A percentile compares a stretch with the other conserved stretches of the same genome.
These are phyloP conservation scores for Alloascoidea hylecoeti DNA, from an alignment of 805 yeast genomes.

Conservation along the genomic window DNA sequence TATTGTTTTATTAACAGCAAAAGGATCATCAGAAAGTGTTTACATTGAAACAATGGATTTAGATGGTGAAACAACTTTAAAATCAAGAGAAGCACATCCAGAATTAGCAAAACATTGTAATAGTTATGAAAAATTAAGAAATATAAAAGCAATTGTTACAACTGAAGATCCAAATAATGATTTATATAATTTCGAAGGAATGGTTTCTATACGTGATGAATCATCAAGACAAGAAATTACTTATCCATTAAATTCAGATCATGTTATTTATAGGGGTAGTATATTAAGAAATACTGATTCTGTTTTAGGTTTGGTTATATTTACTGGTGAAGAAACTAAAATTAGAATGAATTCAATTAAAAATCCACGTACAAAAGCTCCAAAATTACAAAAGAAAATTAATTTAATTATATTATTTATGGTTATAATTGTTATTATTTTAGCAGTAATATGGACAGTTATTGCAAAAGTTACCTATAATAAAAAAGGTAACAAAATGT, in stretches of 20 bases:
- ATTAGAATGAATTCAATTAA: conserved; percentile 89
- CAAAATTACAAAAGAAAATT: conserved; percentile 73
- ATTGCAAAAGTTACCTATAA: conserved; percentile 48
- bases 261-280: conserved; percentile 85
- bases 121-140: conserved; percentile 33
- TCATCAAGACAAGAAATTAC: conserved; percentile 7
- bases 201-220: conserved; percentile 14
- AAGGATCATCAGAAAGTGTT: conserved; percentile 42
- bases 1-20: conserved; percentile 53
- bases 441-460: conserved; percentile 73
- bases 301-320: conserved; percentile 68
- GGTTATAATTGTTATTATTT: conserved; percentile 65
- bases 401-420: conserved; percentile 76
- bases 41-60: conserved; percentile 93
- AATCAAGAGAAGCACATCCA: conserved; percentile 54
- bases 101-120: conserved; percentile 40
- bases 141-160: conserved; percentile 37
- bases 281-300: conserved; percentile 72
- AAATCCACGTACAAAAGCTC: conserved; percentile 86
- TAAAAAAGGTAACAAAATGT: conserved; percentile 27
- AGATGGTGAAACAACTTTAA: conserved; percentile 93
- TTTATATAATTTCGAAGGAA: conserved; percentile 83
- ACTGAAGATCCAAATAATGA: conserved; percentile 90
- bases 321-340: conserved; percentile 93
- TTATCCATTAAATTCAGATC: conserved; percentile 62